Evolutionary conservation across 768 basidiomycete genomes (phyloP).

Genomic region (Candolleomyces eurysporus): DNA sequence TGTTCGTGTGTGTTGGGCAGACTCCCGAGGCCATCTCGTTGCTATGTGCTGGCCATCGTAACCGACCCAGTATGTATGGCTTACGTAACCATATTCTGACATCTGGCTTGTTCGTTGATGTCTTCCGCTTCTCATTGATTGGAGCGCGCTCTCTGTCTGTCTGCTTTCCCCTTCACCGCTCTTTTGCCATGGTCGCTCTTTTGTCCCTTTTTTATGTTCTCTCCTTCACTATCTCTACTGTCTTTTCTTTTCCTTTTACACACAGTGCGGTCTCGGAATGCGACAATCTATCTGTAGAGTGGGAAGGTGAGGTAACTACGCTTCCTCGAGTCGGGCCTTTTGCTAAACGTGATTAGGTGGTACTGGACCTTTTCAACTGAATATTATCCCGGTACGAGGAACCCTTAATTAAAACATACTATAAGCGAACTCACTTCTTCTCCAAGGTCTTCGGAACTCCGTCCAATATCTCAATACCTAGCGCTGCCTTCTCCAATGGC

Average conservation of each 20-base stretch:
- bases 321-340: background rate
- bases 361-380: constrained; percentile 48
- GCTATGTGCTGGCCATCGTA: too few species aligned
- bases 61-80: too few species aligned
- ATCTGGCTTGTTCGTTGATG: too few species aligned
- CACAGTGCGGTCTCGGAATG: constrained; percentile 51
- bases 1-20: too few species aligned
- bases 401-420: background rate
- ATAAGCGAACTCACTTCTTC: constrained; percentile 2
- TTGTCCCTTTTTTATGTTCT: constrained; percentile 20
- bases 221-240: constrained; percentile 11
- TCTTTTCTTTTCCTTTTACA: constrained; percentile 47
- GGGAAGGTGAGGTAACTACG: constrained; percentile 48
- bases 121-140: too few species aligned
- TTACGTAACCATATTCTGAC: too few species aligned
- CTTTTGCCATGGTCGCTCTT: constrained; percentile 18
- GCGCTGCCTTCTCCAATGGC: constrained; percentile 50
- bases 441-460: constrained; percentile 53
- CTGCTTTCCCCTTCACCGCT: constrained; percentile 12
- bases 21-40: too few species aligned
- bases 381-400: constrained; percentile 50
- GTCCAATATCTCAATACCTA: constrained; percentile 53
- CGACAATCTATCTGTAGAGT: constrained; percentile 56
- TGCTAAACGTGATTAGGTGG: constrained; percentile 44
- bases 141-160: too few species aligned